Conservation (phyloP, 73 alveolate species). For the Tetrahymena malaccensis region DNA sequence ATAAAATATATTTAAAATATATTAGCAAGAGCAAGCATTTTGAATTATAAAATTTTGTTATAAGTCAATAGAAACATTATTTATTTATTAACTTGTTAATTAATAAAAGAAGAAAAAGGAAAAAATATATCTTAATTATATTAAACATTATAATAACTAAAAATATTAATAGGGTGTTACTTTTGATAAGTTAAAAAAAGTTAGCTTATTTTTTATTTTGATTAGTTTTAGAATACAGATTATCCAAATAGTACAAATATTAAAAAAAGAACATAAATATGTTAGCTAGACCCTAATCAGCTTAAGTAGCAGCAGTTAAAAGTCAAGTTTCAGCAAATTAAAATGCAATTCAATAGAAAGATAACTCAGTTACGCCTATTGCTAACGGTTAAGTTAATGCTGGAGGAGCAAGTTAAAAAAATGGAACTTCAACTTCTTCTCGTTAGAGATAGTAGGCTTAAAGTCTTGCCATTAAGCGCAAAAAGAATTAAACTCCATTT, state of each 20-base stretch:
- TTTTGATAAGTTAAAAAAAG: background rate
- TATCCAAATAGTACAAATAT: background rate
- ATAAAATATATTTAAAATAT: background rate
- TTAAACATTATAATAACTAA: background rate
- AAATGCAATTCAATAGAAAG: background rate
- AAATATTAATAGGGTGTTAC: background rate
- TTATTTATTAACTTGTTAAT: background rate
- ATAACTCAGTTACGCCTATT: background rate
- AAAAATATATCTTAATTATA: background rate
- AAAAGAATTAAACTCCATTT: background rate
- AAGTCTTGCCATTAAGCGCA: background rate
- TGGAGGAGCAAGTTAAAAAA: background rate
- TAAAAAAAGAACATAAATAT: background rate
- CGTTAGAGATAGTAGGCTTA: background rate
- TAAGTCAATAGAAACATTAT: background rate
- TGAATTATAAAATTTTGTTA: background rate
- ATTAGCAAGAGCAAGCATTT: background rate
- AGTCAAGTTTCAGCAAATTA: background rate
- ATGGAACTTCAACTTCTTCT: background rate
- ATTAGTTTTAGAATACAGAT: too few species aligned
- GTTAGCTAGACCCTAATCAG: background rate
- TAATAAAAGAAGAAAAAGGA: background rate
- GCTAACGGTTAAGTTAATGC: background rate
- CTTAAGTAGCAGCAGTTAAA: background rate
- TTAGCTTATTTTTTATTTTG: background rate